Evolutionary conservation across 352 stramenopile species (phyloP).

Genomic region (Globisporangium barbulae): DNA sequence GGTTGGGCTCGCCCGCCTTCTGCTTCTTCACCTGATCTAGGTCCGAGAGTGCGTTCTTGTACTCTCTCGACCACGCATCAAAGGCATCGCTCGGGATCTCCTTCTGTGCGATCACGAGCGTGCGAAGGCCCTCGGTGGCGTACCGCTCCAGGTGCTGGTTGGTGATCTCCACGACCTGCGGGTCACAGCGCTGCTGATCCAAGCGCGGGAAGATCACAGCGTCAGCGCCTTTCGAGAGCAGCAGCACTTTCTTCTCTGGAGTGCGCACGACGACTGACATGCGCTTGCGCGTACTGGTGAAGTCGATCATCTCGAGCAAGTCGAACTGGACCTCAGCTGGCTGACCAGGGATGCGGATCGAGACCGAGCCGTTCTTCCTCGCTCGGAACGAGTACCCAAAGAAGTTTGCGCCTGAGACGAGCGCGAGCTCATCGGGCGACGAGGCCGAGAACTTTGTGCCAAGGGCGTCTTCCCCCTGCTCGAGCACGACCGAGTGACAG

Average conservation of each 20-base stretch:
- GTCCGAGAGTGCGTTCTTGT: slow-evolving; percentile 70
- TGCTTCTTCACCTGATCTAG: slow-evolving; percentile 63
- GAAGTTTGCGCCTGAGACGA: slow-evolving; percentile 77
- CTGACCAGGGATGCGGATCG: slow-evolving; percentile 37
- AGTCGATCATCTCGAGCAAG: slow-evolving; percentile 96
- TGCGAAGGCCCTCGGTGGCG: slow-evolving; percentile 82
- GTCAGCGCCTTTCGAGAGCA: slow-evolving; percentile 85
- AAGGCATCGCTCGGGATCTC: slow-evolving; percentile 66
- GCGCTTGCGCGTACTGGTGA: slow-evolving; percentile 97
- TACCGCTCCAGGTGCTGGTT: slow-evolving; percentile 83
- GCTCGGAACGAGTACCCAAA: slow-evolving; percentile 78
- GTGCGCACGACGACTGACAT: slow-evolving; percentile 97
- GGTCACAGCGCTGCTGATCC: slow-evolving; percentile 34
- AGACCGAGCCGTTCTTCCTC: slow-evolving; percentile 59
- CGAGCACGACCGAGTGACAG: slow-evolving; percentile 83
- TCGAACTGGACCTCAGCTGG: slow-evolving; percentile 59
- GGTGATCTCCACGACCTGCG: slow-evolving; percentile 53
- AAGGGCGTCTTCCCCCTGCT: slow-evolving; percentile 40
- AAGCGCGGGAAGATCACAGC: slow-evolving; percentile 76
- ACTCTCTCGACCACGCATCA: slow-evolving; percentile 66
- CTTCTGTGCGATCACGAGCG: slow-evolving; percentile 86
- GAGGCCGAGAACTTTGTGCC: slow-evolving; percentile 69
- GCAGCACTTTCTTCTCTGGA: slow-evolving; percentile 53
- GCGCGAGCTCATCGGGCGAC: slow-evolving; percentile 76
- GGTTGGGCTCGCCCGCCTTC: slow-evolving; percentile 54